phyloP scores from a whole-genome alignment of 2,329 filamentous ascomycete genomes.

The Colletotrichum lentis region DNA sequence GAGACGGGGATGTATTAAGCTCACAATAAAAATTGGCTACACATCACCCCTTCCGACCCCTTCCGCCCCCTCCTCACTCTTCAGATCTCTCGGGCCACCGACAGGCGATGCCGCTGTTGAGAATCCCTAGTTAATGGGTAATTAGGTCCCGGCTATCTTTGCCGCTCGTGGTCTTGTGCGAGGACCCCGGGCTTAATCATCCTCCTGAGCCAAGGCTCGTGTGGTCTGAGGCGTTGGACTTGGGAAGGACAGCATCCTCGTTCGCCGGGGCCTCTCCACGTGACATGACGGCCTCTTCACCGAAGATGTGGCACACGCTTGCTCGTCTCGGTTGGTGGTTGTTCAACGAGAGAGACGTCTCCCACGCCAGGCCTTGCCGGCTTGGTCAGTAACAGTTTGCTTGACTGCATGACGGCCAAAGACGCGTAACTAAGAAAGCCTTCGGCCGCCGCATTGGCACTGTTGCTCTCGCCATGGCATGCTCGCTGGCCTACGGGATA shows the following conservation, averaged over 20 bases:
- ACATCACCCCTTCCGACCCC: background rate
- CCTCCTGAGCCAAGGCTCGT: background rate
- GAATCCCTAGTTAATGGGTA: background rate
- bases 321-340: no score
- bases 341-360: background rate
- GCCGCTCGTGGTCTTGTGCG: conserved; percentile 2
- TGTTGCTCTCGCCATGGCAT: background rate
- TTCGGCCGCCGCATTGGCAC: background rate
- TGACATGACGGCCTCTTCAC: no score
- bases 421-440: background rate
- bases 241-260: no score
- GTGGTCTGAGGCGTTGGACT: conserved; percentile 1
- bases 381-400: no score
- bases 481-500: background rate
- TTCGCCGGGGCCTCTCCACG: no score
- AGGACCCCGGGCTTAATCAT: conserved; percentile 5
- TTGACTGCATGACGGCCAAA: no score
- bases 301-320: background rate
- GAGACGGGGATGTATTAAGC: conserved; percentile 1
- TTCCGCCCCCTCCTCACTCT: background rate
- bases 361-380: background rate
- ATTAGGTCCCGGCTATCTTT: conserved; percentile 18
- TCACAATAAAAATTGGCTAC: conserved; percentile 5
- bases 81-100: conserved; percentile 17
- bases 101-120: background rate